Conservation (phyloP, 2,329 filamentous ascomycete species). For the Arachnopeziza araneosa region DNA sequence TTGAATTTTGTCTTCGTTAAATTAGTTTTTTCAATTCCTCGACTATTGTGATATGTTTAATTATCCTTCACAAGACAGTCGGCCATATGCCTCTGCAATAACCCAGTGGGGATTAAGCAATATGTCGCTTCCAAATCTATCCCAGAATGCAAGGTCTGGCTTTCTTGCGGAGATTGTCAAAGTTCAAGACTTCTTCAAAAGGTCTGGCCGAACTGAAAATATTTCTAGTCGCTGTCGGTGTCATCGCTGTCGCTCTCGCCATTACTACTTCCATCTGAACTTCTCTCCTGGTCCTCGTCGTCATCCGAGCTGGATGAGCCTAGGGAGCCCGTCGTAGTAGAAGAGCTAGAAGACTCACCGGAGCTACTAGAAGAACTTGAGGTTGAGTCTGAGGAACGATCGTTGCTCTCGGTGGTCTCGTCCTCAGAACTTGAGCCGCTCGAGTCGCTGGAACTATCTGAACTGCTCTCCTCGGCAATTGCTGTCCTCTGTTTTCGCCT, state of each 20-base stretch:
- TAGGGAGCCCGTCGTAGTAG: too few species aligned
- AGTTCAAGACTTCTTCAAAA: too few species aligned
- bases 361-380: conserved; percentile 26
- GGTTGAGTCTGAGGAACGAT: conserved; percentile 11
- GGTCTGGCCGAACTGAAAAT: background rate
- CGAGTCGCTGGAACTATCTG: conserved; percentile 15
- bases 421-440: conserved; percentile 20
- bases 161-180: background rate
- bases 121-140: background rate
- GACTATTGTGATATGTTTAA: background rate
- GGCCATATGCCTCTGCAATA: background rate
- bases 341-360: background rate
- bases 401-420: conserved; percentile 7
- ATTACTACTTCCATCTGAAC: background rate
- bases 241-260: conserved; percentile 20
- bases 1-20: background rate
- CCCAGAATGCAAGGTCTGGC: background rate
- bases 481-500: conserved; percentile 41
- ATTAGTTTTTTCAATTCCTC: background rate
- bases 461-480: conserved; percentile 20
- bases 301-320: conserved; percentile 8
- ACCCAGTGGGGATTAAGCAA: background rate
- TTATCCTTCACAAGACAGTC: background rate
- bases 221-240: conserved; percentile 15
- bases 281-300: background rate